Conservation (phyloP, 176 grass and related monocot species). For the Eleusine indica region DNA sequence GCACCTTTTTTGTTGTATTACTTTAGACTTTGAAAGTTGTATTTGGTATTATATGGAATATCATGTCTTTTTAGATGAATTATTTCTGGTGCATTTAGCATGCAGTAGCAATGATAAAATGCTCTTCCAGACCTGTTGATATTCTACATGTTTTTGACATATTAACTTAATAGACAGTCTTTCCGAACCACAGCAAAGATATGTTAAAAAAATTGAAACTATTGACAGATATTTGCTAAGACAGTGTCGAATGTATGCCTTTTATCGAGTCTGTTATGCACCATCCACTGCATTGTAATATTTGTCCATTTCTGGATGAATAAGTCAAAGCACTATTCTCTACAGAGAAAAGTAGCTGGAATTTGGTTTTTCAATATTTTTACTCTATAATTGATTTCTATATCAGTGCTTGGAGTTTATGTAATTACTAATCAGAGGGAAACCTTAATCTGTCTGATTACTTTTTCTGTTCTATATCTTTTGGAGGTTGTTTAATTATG, state of each 20-base stretch:
- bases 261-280: no score
- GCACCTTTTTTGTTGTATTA: constrained; percentile 2
- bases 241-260: no score
- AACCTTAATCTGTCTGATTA: neutral
- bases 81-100: neutral
- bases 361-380: constrained; percentile 15
- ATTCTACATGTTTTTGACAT: no score
- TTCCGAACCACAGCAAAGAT: no score
- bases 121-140: neutral
- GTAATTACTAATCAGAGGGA: neutral
- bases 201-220: no score
- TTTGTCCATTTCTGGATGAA: neutral
- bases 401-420: neutral
- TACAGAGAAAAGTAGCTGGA: neutral
- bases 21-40: neutral
- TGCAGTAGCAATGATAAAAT: neutral
- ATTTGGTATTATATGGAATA: neutral
- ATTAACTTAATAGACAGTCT: no score
- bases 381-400: neutral
- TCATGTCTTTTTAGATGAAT: neutral
- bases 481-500: no score
- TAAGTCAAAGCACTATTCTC: neutral
- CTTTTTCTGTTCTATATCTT: neutral
- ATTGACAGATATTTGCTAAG: no score
- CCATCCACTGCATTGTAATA: neutral